A percentile compares a stretch with the other conserved stretches of the same genome.
Evolutionary conservation across 192 early-diverging fungal genomes (phyloP).

Genomic region (Coemansia sp.): DNA sequence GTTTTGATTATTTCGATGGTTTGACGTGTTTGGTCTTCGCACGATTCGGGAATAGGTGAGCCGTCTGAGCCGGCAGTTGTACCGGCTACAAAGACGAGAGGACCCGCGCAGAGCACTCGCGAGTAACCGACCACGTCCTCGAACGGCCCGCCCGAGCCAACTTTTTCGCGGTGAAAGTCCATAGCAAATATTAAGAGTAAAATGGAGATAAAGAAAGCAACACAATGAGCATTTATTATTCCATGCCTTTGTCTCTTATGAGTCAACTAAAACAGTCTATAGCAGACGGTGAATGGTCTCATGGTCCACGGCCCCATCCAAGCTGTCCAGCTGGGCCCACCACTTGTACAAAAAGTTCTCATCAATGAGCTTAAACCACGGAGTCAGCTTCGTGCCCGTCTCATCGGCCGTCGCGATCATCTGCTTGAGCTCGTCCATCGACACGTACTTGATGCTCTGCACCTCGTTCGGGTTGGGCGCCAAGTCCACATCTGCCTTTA

Average conservation of each 20-base stretch:
- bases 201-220: neutral
- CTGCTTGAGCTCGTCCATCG: conserved; percentile 74
- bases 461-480: conserved; percentile 90
- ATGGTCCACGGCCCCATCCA: conserved; percentile 62
- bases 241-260: neutral
- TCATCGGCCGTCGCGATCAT: conserved; percentile 64
- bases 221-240: neutral
- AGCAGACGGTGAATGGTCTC: conserved; percentile 68
- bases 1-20: conserved; percentile 22
- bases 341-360: conserved; percentile 92
- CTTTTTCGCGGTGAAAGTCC: conserved; percentile 1
- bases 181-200: neutral
- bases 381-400: conserved; percentile 73
- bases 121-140: conserved; percentile 36
- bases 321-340: conserved; percentile 85
- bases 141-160: conserved; percentile 31
- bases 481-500: conserved; percentile 73
- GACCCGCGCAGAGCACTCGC: conserved; percentile 22
- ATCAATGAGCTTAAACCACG: conserved; percentile 96
- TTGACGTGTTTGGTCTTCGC: conserved; percentile 18
- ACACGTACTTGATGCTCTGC: conserved; percentile 76
- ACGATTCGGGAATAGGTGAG: conserved; percentile 7
- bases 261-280: conserved; percentile 22
- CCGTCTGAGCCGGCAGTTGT: conserved; percentile 33
- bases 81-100: conserved; percentile 24